Conservation (phyloP, 257 asterid species). For the Verbascum thapsus region DNA sequence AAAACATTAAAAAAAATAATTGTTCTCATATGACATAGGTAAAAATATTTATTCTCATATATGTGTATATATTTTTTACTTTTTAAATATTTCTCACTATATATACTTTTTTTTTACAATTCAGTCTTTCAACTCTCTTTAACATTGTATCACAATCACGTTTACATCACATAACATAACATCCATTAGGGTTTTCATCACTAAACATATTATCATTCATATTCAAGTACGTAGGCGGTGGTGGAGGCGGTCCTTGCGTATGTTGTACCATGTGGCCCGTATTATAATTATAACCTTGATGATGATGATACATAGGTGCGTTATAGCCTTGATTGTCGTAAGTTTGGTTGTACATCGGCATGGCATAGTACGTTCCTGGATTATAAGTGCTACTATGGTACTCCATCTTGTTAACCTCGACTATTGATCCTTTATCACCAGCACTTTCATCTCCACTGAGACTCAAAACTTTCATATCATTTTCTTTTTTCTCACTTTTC, state of each 20-base stretch:
- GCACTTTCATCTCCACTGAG: too few relatives aligned
- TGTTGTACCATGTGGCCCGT: constrained; percentile 33
- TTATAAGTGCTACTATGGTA: constrained; percentile 37
- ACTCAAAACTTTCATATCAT: too few relatives aligned
- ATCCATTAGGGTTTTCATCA: constrained; percentile 90
- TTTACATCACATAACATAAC: constrained; percentile 81
- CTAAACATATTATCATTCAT: constrained; percentile 61
- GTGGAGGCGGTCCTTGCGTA: constrained; percentile 58
- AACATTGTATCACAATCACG: background rate
- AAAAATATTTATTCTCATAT: constrained; percentile 17
- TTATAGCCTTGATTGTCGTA: constrained; percentile 18
- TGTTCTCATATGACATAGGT: constrained; percentile 19
- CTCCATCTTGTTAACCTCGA: constrained; percentile 64
- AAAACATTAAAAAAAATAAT: constrained; percentile 28
- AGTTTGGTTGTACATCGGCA: constrained; percentile 51
- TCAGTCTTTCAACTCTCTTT: constrained; percentile 24
- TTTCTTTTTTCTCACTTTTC: constrained; percentile 36
- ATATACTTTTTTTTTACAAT: constrained; percentile 42
- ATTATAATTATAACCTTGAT: constrained; percentile 38
- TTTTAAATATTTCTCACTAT: background rate
- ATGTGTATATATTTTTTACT: background rate
- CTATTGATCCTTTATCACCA: constrained; percentile 41
- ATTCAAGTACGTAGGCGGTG: constrained; percentile 41
- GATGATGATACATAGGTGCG: constrained; percentile 43
- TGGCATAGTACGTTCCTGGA: constrained; percentile 51